A percentile compares a stretch with the other conserved stretches of the same genome.
Evolutionary conservation across 352 stramenopile genomes (phyloP).

Genomic region (Lagenidium sp.): DNA sequence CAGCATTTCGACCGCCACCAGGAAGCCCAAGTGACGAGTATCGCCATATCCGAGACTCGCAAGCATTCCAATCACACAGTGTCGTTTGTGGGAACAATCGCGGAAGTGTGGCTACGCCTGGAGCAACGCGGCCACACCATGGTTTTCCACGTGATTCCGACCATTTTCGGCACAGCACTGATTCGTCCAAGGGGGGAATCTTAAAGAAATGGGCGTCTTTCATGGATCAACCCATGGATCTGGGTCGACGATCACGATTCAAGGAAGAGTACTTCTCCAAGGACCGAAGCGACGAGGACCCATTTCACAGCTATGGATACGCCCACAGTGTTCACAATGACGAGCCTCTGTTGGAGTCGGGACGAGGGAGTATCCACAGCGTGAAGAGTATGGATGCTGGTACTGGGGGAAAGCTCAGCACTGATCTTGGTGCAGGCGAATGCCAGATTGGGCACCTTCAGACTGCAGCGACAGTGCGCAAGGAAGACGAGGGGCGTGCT

Average conservation of each 20-base stretch:
- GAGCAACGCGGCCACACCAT: background rate
- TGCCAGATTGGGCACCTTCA: slow-evolving; percentile 81
- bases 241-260: slow-evolving; percentile 66
- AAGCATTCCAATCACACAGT: background rate
- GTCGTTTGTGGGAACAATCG: background rate
- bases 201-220: slow-evolving; percentile 71
- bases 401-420: slow-evolving; percentile 2
- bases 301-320: slow-evolving; percentile 6
- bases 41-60: too few species aligned
- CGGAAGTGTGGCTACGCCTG: slow-evolving; percentile 1
- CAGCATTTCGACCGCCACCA: slow-evolving; percentile 42
- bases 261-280: slow-evolving; percentile 71
- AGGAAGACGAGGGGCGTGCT: slow-evolving; percentile 62
- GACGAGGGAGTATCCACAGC: slow-evolving; percentile 27
- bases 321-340: slow-evolving; percentile 27
- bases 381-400: slow-evolving; percentile 22
- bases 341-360: slow-evolving; percentile 54
- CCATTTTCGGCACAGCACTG: slow-evolving; percentile 21
- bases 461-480: slow-evolving; percentile 72
- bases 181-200: slow-evolving; percentile 39
- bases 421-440: slow-evolving; percentile 38
- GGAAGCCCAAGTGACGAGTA: background rate
- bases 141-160: slow-evolving; percentile 6
- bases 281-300: slow-evolving; percentile 29
- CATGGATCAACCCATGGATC: slow-evolving; percentile 52